These are phyloP conservation scores for Pseudotulostoma volvatum DNA, from an alignment of 495 filamentous ascomycete species.

Conservation along the genomic window DNA sequence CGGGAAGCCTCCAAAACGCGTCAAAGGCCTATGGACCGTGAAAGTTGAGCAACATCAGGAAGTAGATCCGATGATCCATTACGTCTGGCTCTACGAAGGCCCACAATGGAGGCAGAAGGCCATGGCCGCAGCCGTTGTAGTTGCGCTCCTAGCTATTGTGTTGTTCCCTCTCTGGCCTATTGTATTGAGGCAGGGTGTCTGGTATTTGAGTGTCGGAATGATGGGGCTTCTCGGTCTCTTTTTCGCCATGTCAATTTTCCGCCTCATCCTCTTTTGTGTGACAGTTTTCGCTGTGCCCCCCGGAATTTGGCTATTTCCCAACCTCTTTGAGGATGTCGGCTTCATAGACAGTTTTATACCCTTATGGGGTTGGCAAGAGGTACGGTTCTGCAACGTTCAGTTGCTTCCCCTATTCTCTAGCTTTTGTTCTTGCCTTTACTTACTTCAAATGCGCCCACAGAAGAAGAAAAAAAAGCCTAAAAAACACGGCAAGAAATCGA, in stretches of 20 bases:
- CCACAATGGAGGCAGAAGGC: constrained; percentile 84
- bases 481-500: constrained; percentile 16
- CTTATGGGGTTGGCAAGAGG: constrained; percentile 97
- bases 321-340: constrained; percentile 95
- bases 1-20: constrained; percentile 64
- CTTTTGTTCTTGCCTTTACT: constrained; percentile 7
- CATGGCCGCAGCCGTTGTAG: constrained; percentile 68
- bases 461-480: constrained; percentile 53
- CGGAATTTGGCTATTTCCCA: constrained; percentile 94
- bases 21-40: constrained; percentile 94
- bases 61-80: constrained; percentile 76
- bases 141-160: constrained; percentile 69
- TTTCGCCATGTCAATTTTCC: constrained; percentile 94
- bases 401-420: constrained; percentile 3
- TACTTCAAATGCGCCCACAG: constrained; percentile 17
- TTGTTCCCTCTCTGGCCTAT: constrained; percentile 96
- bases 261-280: constrained; percentile 84
- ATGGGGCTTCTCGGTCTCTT: constrained; percentile 83
- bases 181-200: constrained; percentile 78
- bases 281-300: constrained; percentile 75
- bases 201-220: constrained; percentile 94
- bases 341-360: constrained; percentile 97
- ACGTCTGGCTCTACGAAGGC: constrained; percentile 93
- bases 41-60: constrained; percentile 96
- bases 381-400: constrained; percentile 29